These are phyloP conservation scores for Canavalia ensiformis DNA, from an alignment of 306 rosid species.

Conservation along the genomic window DNA sequence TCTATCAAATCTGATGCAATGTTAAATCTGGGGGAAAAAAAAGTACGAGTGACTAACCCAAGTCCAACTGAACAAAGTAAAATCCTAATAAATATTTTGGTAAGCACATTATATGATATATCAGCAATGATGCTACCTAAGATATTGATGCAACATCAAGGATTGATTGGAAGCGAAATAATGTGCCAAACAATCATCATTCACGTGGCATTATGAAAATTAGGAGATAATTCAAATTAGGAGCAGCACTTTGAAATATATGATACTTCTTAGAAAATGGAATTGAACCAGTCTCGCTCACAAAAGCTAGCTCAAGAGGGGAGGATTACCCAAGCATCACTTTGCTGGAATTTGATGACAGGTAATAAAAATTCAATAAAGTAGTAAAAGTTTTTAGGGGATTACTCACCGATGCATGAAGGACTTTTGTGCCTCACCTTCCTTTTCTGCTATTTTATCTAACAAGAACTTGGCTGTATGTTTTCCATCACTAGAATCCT, in stretches of 20 bases:
- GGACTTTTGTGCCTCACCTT: slow-evolving; percentile 93
- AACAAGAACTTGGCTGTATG: slow-evolving; percentile 86
- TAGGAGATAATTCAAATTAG: not conserved
- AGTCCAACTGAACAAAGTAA: slow-evolving; percentile 42
- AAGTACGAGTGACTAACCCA: slow-evolving; percentile 41
- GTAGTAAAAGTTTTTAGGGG: slow-evolving; percentile 40
- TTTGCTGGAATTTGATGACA: slow-evolving; percentile 32
- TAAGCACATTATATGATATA: slow-evolving; percentile 6
- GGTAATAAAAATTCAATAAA: slow-evolving; percentile 31
- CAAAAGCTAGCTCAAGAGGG: too few species aligned
- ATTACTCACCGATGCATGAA: slow-evolving; percentile 92
- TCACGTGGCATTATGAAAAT: not conserved
- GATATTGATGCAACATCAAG: slow-evolving; percentile 28
- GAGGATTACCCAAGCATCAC: too few species aligned
- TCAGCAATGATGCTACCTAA: slow-evolving; percentile 16
- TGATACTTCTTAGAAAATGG: not conserved
- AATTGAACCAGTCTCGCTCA: too few species aligned
- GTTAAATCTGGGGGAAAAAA: slow-evolving; percentile 75
- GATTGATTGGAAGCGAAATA: not conserved
- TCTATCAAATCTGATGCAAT: slow-evolving; percentile 89
- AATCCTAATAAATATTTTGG: slow-evolving; percentile 28
- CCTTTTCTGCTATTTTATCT: slow-evolving; percentile 78
- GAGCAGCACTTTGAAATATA: not conserved
- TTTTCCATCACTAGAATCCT: slow-evolving; percentile 79
- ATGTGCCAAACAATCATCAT: not conserved